Evolutionary conservation across 2,329 filamentous ascomycete species (phyloP), one percentile per base, ranked within the genome.

Genomic region (Apiospora rasikravindrae): DNA sequence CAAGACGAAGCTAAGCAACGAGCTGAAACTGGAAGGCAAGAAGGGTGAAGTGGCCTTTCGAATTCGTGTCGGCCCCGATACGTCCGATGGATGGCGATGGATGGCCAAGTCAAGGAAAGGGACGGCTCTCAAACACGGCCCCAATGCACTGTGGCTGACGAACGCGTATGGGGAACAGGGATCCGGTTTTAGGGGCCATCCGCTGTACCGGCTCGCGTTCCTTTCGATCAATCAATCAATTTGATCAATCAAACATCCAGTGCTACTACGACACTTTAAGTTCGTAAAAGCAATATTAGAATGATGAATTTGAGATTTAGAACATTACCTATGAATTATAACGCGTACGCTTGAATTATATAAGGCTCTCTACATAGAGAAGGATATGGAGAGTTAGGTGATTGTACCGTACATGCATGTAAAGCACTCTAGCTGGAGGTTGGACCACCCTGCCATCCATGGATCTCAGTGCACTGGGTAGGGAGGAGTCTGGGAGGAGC

Each of bases 1-100:
- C 49, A 53, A 11, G 16, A 42, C 37, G 22, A 42, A 14, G 13
- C 40, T 40, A 64, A 42, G n/a, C 24, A 26, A 70, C 7, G 26
- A 45, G 49, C 22, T 37, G 53, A 64, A 64, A 64, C 53, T 13
- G 29, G 29, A 64, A 37, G 29, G 53, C 29, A 44, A 16, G 47
- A 71, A 69, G 61, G 45, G 29, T 71, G 70, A 71, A 69, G 68
- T 71, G 71, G 71, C 71, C 71, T 71, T 68, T 71, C 71, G 45
- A 51, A 29, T 26, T n/a, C 64, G 47, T 22, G 67, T 69, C 71
- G 69, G 66, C 47, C 64, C 53, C 53, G 53, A 64, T 64, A 22
- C 53, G 53, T 64, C 53, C 53, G 45, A 49, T 49, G 47, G 49
- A 53, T 53, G 49, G 49, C 53, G 16, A 61, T 61, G 19, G n/a